Conservation (phyloP, 2,329 filamentous ascomycete genomes). For the Cryoendolithus antarcticus region DNA sequence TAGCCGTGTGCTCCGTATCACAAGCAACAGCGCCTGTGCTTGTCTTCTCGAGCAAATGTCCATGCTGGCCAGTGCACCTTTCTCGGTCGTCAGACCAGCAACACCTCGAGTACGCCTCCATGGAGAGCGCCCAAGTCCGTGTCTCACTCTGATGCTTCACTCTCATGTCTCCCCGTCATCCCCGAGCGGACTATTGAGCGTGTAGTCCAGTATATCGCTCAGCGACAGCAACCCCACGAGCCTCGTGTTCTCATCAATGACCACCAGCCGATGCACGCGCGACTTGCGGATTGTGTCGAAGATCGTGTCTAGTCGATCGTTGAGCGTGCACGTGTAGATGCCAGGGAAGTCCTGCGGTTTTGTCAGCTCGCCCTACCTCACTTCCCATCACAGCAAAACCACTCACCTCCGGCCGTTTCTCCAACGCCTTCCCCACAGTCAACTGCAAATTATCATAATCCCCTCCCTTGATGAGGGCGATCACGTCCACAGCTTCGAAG, state of each 20-base stretch:
- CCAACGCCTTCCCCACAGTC: conserved; percentile 76
- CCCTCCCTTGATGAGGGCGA: conserved; percentile 86
- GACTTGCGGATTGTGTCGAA: conserved; percentile 96
- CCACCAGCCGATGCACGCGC: conserved; percentile 80
- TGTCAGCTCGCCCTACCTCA: too few species aligned
- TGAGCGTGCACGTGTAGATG: conserved; percentile 88
- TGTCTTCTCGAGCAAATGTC: too few species aligned
- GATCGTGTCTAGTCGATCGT: conserved; percentile 86
- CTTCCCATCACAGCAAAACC: too few species aligned
- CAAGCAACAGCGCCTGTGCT: too few species aligned
- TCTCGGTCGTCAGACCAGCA: too few species aligned
- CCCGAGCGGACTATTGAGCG: conserved; percentile 41
- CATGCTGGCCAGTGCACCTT: too few species aligned
- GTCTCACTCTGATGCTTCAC: neutral
- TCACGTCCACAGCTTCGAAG: conserved; percentile 95
- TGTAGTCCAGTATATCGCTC: conserved; percentile 93
- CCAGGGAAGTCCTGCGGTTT: conserved; percentile 65
- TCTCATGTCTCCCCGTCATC: conserved; percentile 11
- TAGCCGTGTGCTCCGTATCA: too few species aligned
- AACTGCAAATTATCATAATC: conserved; percentile 82
- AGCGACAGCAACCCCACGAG: conserved; percentile 84
- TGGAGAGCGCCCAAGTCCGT: too few species aligned
- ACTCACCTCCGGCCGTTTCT: conserved; percentile 63
- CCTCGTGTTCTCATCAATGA: conserved; percentile 79
- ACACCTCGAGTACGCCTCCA: too few species aligned